Conservation (phyloP, 2,329 filamentous ascomycete genomes). For the Bipolaris gigantea region DNA sequence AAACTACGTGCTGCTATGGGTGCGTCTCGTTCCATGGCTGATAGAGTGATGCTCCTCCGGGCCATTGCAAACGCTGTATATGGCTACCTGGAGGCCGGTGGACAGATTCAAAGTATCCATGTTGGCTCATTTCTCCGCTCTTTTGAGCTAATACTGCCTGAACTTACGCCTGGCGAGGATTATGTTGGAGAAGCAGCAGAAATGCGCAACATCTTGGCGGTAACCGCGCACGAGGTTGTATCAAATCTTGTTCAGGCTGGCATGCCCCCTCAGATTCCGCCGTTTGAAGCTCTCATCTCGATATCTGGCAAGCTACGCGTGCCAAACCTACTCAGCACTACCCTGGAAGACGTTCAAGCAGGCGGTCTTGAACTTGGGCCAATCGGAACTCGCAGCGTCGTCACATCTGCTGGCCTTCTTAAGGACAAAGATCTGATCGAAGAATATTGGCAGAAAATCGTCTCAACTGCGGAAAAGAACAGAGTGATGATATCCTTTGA, state of each 20-base stretch:
- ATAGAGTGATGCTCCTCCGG: conserved; percentile 34
- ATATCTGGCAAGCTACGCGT: conserved; percentile 33
- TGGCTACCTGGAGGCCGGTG: conserved; percentile 47
- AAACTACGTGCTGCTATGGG: conserved; percentile 34
- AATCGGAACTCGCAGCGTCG: conserved; percentile 25
- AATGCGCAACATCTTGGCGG: conserved; percentile 29
- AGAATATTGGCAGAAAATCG: conserved; percentile 35
- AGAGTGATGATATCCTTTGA: conserved; percentile 23
- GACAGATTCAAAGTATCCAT: conserved; percentile 39
- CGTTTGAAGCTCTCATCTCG: conserved; percentile 34
- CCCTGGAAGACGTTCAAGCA: conserved; percentile 30
- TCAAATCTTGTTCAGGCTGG: conserved; percentile 35
- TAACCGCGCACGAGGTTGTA: conserved; percentile 29
- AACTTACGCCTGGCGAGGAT: conserved; percentile 17
- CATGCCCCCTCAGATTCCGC: conserved; percentile 20
- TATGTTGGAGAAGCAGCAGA: conserved; percentile 21
- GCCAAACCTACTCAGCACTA: conserved; percentile 27
- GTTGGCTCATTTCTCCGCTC: conserved; percentile 44
- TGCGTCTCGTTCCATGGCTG: conserved; percentile 17
- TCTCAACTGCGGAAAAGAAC: conserved; percentile 24
- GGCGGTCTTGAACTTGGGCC: conserved; percentile 23
- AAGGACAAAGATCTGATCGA: conserved; percentile 29
- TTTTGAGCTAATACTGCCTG: conserved; percentile 36
- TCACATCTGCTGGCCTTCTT: conserved; percentile 37
- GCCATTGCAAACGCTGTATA: conserved; percentile 49